Conservation (phyloP, 2,329 filamentous ascomycete species). For the Trichoderma koningiopsis region DNA sequence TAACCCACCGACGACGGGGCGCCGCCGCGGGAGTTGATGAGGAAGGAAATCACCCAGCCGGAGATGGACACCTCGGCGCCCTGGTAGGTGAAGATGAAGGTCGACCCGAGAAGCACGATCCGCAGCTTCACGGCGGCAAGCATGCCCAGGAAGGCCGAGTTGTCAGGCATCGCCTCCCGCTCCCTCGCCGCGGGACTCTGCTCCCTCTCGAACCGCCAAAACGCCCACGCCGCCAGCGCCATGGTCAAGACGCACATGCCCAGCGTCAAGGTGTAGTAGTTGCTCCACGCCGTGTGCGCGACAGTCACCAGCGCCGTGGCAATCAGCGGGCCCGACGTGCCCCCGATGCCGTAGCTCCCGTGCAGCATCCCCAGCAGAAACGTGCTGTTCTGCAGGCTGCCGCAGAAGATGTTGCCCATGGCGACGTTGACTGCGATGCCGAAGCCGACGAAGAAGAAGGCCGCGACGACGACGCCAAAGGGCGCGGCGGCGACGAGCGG, state of each 20-base stretch:
- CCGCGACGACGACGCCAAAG: slow-evolving; percentile 66
- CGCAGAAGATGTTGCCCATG: slow-evolving; percentile 62
- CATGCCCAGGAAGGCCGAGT: slow-evolving; percentile 46
- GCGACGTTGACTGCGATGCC: slow-evolving; percentile 59
- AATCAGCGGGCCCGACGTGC: slow-evolving; percentile 68
- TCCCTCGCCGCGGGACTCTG: slow-evolving; percentile 41
- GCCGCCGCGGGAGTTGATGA: slow-evolving; percentile 72
- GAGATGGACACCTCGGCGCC: slow-evolving; percentile 82
- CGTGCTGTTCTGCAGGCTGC: slow-evolving; percentile 55
- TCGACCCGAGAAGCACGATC: slow-evolving; percentile 70
- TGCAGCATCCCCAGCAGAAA: slow-evolving; percentile 64
- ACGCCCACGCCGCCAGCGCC: slow-evolving; percentile 65
- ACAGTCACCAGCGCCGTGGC: slow-evolving; percentile 71
- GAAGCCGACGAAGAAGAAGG: slow-evolving; percentile 69
- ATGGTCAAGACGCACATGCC: slow-evolving; percentile 59
- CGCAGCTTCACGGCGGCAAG: slow-evolving; percentile 52
- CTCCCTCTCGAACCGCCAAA: slow-evolving; percentile 70
- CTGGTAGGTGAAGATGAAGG: slow-evolving; percentile 87
- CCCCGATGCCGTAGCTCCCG: slow-evolving; percentile 68
- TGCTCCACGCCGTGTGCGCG: slow-evolving; percentile 62
- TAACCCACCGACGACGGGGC: slow-evolving; percentile 74
- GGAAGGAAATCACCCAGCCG: slow-evolving; percentile 84
- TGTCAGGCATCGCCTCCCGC: slow-evolving; percentile 30
- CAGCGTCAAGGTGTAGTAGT: slow-evolving; percentile 71
- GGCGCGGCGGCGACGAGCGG: slow-evolving; percentile 69